A percentile compares a stretch with the other conserved stretches of the same genome.
phyloP scores from a whole-genome alignment of 2,329 filamentous ascomycete species.

The Colletotrichum musae region DNA sequence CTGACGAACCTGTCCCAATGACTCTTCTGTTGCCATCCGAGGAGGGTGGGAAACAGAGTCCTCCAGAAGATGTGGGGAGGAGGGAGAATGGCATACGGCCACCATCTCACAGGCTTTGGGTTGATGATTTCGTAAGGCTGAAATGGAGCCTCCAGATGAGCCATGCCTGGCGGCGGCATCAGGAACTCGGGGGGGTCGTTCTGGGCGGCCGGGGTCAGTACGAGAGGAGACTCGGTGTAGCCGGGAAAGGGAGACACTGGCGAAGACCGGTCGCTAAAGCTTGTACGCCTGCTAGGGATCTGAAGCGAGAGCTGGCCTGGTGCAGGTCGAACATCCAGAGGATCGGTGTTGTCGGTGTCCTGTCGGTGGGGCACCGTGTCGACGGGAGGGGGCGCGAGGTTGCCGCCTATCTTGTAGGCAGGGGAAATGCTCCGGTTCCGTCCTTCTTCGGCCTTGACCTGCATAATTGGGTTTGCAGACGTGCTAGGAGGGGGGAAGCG shows the following conservation, averaged over 20 bases:
- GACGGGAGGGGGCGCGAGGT: conserved; percentile 57
- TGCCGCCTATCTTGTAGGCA: conserved; percentile 56
- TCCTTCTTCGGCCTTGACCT: conserved; percentile 34
- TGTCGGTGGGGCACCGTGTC: conserved; percentile 37
- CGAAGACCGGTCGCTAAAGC: conserved; percentile 61
- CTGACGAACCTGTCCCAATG: conserved; percentile 88
- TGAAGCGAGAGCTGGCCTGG: conserved; percentile 56
- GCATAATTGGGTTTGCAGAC: conserved; percentile 26
- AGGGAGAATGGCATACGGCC: conserved; percentile 83
- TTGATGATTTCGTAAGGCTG: conserved; percentile 56
- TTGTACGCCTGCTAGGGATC: conserved; percentile 62
- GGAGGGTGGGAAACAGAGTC: conserved; percentile 90
- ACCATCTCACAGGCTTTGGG: conserved; percentile 76
- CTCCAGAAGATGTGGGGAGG: conserved; percentile 78
- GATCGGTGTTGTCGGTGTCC: conserved; percentile 24
- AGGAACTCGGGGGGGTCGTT: conserved; percentile 67
- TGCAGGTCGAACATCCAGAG: conserved; percentile 6
- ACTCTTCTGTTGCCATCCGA: conserved; percentile 85
- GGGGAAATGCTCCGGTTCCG: conserved; percentile 49
- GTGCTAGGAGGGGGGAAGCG: conserved; percentile 25
- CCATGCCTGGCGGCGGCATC: conserved; percentile 61
- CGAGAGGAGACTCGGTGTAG: conserved; percentile 72
- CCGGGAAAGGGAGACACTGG: conserved; percentile 77
- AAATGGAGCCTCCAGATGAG: conserved; percentile 63
- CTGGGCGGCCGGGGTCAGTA: conserved; percentile 58